Evolutionary conservation across 345 rosid species (phyloP).

Genomic region (Salix purpurea): DNA sequence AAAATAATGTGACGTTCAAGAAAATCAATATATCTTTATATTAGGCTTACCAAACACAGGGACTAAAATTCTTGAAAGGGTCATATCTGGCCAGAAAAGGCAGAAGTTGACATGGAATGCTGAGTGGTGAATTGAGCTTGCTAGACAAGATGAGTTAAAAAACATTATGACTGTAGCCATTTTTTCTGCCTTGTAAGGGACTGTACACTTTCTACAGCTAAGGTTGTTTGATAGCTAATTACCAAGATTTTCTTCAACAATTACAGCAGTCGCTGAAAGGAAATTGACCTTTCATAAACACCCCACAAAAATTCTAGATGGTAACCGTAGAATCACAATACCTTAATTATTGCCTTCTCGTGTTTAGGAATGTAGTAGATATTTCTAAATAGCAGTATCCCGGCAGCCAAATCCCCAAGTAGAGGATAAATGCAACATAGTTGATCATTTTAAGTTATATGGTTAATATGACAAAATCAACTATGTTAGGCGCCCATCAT

Average conservation of each 20-base stretch:
- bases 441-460: too few species aligned
- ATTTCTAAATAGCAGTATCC: background rate
- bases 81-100: background rate
- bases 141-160: background rate
- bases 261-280: background rate
- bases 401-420: background rate
- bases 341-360: background rate
- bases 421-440: too few species aligned
- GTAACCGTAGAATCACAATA: background rate
- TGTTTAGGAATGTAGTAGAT: background rate
- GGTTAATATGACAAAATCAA: background rate
- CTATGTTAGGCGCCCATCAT: background rate
- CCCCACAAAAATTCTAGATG: background rate
- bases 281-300: background rate
- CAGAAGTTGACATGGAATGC: background rate
- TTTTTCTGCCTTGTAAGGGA: background rate
- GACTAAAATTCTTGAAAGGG: background rate
- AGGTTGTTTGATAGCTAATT: background rate
- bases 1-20: too few species aligned
- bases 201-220: background rate
- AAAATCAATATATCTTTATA: background rate
- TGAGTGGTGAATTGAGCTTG: background rate
- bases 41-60: background rate
- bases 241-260: background rate
- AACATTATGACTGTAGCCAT: background rate